These are phyloP conservation scores for Rosa chinensis DNA, from an alignment of 306 rosid genomes.

Conservation along the genomic window DNA sequence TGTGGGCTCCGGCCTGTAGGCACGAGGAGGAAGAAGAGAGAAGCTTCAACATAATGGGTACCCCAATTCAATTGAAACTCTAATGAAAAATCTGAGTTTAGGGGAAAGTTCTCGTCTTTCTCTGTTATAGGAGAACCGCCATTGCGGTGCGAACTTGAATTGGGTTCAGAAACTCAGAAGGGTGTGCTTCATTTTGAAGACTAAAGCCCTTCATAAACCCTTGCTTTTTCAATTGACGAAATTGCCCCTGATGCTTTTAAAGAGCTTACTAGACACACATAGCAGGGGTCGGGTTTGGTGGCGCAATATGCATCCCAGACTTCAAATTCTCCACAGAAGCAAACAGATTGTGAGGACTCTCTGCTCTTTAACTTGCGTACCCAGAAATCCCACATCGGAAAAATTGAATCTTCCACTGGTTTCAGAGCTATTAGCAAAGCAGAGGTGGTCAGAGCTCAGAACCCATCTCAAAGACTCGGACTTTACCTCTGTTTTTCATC, in stretches of 20 bases:
- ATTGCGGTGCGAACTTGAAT: slow-evolving; percentile 30
- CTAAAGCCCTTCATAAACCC: slow-evolving; percentile 90
- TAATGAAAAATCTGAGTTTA: not conserved
- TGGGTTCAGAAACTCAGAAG: not conserved
- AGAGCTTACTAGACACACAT: not conserved
- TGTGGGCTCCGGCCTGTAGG: slow-evolving; percentile 30
- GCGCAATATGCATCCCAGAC: not conserved
- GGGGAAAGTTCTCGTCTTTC: slow-evolving; percentile 3
- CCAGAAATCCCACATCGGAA: slow-evolving; percentile 27
- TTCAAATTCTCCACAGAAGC: not conserved
- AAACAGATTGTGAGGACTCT: not conserved
- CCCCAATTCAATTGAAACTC: slow-evolving; percentile 5
- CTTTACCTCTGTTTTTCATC: slow-evolving; percentile 48
- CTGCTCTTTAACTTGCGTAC: slow-evolving; percentile 4
- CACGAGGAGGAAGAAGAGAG: slow-evolving; percentile 45
- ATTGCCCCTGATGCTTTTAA: slow-evolving; percentile 12
- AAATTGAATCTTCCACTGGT: slow-evolving; percentile 29
- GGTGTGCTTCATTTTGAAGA: not conserved
- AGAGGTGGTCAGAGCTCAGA: slow-evolving; percentile 69
- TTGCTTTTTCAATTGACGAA: slow-evolving; percentile 19
- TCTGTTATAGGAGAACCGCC: slow-evolving; percentile 41
- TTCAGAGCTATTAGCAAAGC: slow-evolving; percentile 60
- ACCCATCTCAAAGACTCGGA: slow-evolving; percentile 39
- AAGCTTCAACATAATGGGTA: slow-evolving; percentile 72
- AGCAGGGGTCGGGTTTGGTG: not conserved